Base-by-base conservation (phyloP, 2,329 filamentous ascomycete species). In the Tolypocladium sp. region DNA sequence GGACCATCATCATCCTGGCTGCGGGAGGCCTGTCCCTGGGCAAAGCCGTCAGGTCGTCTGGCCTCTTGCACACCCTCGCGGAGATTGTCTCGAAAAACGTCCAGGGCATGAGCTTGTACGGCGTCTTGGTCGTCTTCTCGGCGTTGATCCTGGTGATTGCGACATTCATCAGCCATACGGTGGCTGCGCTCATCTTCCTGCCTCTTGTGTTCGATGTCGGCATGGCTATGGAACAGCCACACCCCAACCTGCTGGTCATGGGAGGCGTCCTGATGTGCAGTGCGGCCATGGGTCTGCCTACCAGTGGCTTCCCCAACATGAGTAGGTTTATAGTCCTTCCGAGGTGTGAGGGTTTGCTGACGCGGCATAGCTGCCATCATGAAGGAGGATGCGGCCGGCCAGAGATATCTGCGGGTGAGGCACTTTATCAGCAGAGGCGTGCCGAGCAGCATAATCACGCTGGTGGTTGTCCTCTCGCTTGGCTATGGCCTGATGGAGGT, bases 1-100 rank as follows among this genome's bases (percentile, higher is more conserved):
- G 94, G 94, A 99, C 95, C 25, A 99, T 99, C 74, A 97, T 99
- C 74, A 97, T 99, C 68, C 87, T 99, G 25, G 94, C 94, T 0
- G 93, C 94, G 0, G 94, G 94, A 54, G 94, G 94, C 9, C 78
- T 99, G 40, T 92, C 92, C 1, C 85, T 99, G 0, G 94, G 94
- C 59, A 97, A 96, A 73, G 90, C 93, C 0, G 94, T 99, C 60
- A 93, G 92, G 63, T 94, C 91, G 0, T 97, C 93, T 0, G 94
- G 94, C 1, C 81, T 99, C 13, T 79, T 99, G 38, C 90, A 96
- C 71, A 95, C 92, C 0, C 89, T 99, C 56, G 94, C 94, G 2
- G 78, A 81, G 7, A 76, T 81, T 13, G 96, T 99, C 63, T 92
- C 91, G 0, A 76, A 77, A 2, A 76, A 81, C 27, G 91, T 97